Base-by-base conservation (phyloP, 2,329 filamentous ascomycete species). In the Zasmidium citrigriseum region DNA sequence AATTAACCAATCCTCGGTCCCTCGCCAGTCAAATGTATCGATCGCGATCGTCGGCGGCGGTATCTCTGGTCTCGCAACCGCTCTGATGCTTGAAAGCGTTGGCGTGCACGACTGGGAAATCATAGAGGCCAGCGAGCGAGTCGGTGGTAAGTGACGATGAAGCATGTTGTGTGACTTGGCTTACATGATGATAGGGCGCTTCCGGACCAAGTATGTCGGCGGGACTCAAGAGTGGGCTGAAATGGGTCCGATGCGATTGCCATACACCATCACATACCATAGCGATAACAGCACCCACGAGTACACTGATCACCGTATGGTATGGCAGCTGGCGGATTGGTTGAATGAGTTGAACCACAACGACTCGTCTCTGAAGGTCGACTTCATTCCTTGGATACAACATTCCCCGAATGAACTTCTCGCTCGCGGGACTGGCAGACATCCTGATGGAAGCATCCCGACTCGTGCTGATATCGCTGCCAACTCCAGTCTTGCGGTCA, bases 151-250 rank as follows among this genome's bases (percentile, higher is more conserved):
- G 27, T 29, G 27, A 7, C 7, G 27, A 29, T 7, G 27, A 29
- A 7, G 7, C 7, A 29, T 29, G 14, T 14, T 29, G 7, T 29
- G 7, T 7, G 7, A 7, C 27, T 29, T 7, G 7, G 14, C 27
- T 29, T 7, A 29, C 27, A 29, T 14, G n/a, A 7, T 29, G 27
- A 29, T 14, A 29, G 86, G 86, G 3, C 81, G 86, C n/a, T 80
- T 88, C 0, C 82, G 82, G 55, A 88, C 86, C 1, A 80, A 79
- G 54, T 88, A 87, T 52, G 77, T 89, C 1, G 78, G 79, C 1
- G 82, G 80, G 4, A 82, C 80, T 4, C 87, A 88, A 65, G 84
- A 85, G 18, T 88, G 87, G 69, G 84, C 87, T 64, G 86, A 88
- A 68, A 80, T 81, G 82, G 86, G 86, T 0, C 83, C 85, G 0